A percentile compares a stretch with the other conserved stretches of the same genome.
These are phyloP conservation scores for Astrothelium macrocarpum DNA, from an alignment of 495 filamentous ascomycete species.

Conservation along the genomic window DNA sequence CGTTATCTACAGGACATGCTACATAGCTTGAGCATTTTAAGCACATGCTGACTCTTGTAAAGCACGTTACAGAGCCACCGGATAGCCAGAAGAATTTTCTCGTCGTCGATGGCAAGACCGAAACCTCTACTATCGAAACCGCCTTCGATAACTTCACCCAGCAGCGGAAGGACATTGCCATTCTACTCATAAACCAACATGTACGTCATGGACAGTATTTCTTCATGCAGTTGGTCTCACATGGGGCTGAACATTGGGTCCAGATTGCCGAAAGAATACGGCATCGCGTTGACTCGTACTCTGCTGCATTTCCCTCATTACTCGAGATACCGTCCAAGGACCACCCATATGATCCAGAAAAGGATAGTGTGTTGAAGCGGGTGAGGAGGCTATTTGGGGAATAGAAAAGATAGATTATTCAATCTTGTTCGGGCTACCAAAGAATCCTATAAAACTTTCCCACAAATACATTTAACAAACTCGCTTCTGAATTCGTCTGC, in stretches of 20 bases:
- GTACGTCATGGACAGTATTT: too few relatives aligned
- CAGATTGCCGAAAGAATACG: constrained; percentile 92
- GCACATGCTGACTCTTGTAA: constrained; percentile 20
- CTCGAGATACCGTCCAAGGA: constrained; percentile 99
- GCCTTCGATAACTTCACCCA: constrained; percentile 83
- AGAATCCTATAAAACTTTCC: neutral
- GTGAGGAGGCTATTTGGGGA: constrained; percentile 90
- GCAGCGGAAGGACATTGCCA: constrained; percentile 89
- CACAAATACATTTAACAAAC: neutral
- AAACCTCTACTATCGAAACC: constrained; percentile 75
- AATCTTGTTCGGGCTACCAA: neutral
- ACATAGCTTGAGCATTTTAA: neutral
- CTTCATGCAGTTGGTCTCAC: too few relatives aligned
- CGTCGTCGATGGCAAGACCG: constrained; percentile 88
- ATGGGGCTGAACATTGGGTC: too few relatives aligned
- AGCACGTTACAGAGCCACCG: constrained; percentile 71
- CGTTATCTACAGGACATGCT: constrained; percentile 26
- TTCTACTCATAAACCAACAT: constrained; percentile 96
- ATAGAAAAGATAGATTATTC: constrained; percentile 27
- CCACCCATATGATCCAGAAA: constrained; percentile 97
- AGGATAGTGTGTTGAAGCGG: constrained; percentile 90
- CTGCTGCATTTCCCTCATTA: constrained; percentile 62
- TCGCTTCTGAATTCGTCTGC: neutral
- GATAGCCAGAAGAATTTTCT: constrained; percentile 95
- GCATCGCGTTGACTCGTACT: constrained; percentile 63